phyloP scores from a whole-genome alignment of 176 grass and related monocot genomes.

The Triticum turgidum region DNA sequence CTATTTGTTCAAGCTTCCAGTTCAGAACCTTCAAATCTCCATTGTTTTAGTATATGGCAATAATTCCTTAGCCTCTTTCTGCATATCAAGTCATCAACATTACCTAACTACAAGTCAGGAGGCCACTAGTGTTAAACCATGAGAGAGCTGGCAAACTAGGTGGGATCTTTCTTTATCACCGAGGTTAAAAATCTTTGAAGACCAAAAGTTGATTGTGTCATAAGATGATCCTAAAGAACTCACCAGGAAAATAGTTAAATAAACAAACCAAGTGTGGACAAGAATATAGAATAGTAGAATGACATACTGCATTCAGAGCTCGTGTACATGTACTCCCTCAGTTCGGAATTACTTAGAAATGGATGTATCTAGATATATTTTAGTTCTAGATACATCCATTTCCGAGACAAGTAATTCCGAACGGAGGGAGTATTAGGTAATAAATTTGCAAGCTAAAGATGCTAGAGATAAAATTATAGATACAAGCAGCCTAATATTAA shows the following conservation, averaged over 20 bases:
- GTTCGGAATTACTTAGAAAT: no score
- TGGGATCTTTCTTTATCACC: not conserved
- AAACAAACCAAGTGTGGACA: no score
- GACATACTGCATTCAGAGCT: no score
- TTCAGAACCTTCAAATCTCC: not conserved
- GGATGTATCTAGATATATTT: no score
- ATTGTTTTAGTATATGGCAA: not conserved
- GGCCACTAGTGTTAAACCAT: not conserved
- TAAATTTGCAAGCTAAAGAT: no score
- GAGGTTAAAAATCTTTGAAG: not conserved
- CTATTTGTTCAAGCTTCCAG: not conserved
- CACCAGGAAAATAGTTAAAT: no score
- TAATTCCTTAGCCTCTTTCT: not conserved
- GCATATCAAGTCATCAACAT: not conserved
- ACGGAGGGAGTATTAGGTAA: no score
- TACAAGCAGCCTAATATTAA: not conserved
- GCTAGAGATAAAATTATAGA: conserved; percentile 3
- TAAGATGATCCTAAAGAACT: not conserved
- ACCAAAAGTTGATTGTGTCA: not conserved
- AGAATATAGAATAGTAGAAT: no score
- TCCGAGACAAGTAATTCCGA: no score
- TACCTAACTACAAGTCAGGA: not conserved
- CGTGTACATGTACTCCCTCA: no score
- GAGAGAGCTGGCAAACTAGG: not conserved
- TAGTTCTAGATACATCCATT: no score